phyloP scores from a whole-genome alignment of 2,329 filamentous ascomycete genomes.

The Corniculantispora saksenae region DNA sequence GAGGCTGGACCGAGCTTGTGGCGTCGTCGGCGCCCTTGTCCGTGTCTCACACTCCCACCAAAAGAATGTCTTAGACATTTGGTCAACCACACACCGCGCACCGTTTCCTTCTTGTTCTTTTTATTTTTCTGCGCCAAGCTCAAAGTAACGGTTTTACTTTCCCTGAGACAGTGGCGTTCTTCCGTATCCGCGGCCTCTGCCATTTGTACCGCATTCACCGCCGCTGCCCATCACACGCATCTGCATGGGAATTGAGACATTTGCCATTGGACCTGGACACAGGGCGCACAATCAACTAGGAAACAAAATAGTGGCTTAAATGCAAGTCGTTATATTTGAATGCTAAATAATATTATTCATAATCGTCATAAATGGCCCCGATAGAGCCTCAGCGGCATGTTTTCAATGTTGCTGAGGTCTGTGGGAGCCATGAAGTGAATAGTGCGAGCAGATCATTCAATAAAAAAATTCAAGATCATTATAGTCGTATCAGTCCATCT shows the following conservation, averaged over 20 bases:
- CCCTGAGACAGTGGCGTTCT: background rate
- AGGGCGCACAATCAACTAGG: background rate
- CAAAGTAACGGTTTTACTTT: background rate
- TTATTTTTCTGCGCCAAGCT: background rate
- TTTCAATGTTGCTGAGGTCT: background rate
- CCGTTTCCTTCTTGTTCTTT: background rate
- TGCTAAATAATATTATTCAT: constrained; percentile 13
- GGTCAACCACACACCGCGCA: background rate
- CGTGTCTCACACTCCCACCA: background rate
- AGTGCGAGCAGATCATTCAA: constrained; percentile 1
- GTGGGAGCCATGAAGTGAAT: background rate
- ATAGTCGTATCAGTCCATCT: constrained; percentile 18
- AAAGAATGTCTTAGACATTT: constrained; percentile 10
- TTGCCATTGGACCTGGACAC: too few relatives aligned
- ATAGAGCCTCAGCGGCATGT: background rate
- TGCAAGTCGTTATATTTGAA: background rate
- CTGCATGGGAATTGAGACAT: too few relatives aligned
- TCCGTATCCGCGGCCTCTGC: too few relatives aligned
- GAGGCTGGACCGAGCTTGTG: constrained; percentile 2
- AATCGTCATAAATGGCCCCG: background rate
- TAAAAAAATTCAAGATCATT: constrained; percentile 8
- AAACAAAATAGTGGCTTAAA: background rate
- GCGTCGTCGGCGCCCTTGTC: too few relatives aligned
- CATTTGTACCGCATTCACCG: background rate
- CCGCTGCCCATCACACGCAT: background rate